Conservation (phyloP, 2,329 filamentous ascomycete genomes). For the Hypoxylon sp. region DNA sequence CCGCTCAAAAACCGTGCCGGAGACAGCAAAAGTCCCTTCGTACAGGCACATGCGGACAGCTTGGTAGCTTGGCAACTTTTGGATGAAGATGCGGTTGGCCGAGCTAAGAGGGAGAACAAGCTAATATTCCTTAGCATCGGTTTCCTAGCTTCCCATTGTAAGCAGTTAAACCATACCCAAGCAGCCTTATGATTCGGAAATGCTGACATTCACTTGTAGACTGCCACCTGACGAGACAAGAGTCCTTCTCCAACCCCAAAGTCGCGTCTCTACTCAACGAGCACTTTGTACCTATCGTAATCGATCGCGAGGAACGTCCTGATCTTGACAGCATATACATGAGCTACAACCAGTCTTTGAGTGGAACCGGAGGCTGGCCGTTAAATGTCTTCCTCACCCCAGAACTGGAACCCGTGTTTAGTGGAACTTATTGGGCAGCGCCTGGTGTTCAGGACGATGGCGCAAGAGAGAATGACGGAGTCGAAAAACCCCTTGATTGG, state of each 20-base stretch:
- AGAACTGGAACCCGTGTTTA: conserved; percentile 92
- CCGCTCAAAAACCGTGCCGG: conserved; percentile 57
- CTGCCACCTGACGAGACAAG: conserved; percentile 91
- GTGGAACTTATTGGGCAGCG: conserved; percentile 95
- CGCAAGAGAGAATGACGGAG: conserved; percentile 61
- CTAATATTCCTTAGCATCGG: conserved; percentile 95
- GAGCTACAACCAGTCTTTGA: conserved; percentile 97
- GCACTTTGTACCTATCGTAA: conserved; percentile 89
- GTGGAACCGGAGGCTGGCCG: conserved; percentile 91
- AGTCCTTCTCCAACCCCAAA: conserved; percentile 88
- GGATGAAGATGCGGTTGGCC: conserved; percentile 79
- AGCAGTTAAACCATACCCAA: conserved; percentile 53
- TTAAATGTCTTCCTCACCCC: conserved; percentile 97
- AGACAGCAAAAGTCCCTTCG: conserved; percentile 66
- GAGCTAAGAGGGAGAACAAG: conserved; percentile 86
- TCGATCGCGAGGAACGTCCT: conserved; percentile 93
- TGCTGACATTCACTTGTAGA: conserved; percentile 61
- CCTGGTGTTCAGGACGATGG: conserved; percentile 69
- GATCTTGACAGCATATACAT: conserved; percentile 97
- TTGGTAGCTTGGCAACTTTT: conserved; percentile 94
- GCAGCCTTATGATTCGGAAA: background rate
- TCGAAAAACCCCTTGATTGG: conserved; percentile 80
- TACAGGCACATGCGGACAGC: conserved; percentile 82
- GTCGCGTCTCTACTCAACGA: conserved; percentile 87
- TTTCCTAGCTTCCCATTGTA: conserved; percentile 95